Base-by-base conservation (phyloP, 352 stramenopile genomes). In the Globisporangium nagaii region DNA sequence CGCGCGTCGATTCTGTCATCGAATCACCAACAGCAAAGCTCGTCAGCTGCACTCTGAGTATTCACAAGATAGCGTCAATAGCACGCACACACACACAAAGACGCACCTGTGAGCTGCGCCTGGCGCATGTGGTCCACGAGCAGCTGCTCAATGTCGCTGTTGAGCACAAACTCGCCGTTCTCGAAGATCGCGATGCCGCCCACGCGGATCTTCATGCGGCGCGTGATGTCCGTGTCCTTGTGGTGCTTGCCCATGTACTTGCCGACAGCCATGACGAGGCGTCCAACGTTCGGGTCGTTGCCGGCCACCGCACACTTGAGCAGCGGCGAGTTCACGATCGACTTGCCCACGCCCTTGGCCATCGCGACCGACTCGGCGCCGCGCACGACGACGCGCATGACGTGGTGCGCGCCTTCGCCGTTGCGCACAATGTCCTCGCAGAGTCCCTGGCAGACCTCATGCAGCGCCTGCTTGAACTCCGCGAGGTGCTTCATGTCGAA, bases 371-470 rank as follows among this genome's bases (percentile, higher is more conserved):
- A 86, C 28, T 71, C 58, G 5, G 94, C 93, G 34, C 95, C 88
- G 32, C 74, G 76, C 51, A 99, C 96, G 35, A 77, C 67, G 24
- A 98, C 90, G 17, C 83, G 80, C 71, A 99, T 98, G 13, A 99
- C 96, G 79, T 99, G 97, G 46, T 97, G 86, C 25, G 95, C 98
- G 15, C 97, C 97, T 74, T 99, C 97, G 46, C 96, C 97, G 70
- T 99, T 99, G 41, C 96, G 90, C 28, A 99, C 97, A 74, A 99
- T 95, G 70, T 99, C 96, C 62, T 98, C 84, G 15, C 95, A 96
- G 13, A 99, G 68, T 13, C 92, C 87, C 32, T 87, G 71, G 57
- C 91, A 98, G n/a, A 99, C 86, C 17, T 94, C 75, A 42, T 88
- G 78, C 30, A 99, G 71, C 19, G 90, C 94, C 4, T 69, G 63